phyloP scores from a whole-genome alignment of 345 rosid species.

The Sonneratia alba region DNA sequence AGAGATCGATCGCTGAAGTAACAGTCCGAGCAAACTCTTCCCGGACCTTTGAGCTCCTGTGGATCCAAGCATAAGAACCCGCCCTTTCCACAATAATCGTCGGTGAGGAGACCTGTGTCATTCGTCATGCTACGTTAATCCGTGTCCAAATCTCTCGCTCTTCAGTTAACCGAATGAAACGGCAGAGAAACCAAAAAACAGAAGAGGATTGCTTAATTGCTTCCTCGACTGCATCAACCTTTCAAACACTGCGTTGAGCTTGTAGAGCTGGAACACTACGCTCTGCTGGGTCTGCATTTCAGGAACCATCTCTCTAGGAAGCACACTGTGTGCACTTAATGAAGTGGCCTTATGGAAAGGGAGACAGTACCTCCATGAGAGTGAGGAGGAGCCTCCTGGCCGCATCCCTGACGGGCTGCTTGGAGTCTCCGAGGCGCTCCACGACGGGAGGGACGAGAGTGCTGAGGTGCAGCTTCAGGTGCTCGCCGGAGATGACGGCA shows the following conservation, averaged over 20 bases:
- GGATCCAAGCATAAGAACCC: conserved; percentile 90
- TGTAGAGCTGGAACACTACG: neutral
- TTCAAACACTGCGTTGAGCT: neutral
- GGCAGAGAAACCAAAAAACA: neutral
- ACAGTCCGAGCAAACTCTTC: conserved; percentile 96
- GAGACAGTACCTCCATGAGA: conserved; percentile 78
- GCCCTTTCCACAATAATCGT: conserved; percentile 98
- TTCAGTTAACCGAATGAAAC: neutral
- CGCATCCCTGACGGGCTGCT: conserved; percentile 93
- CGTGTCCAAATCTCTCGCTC: neutral
- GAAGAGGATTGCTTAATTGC: neutral
- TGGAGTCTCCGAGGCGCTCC: conserved; percentile 80
- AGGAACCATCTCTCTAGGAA: neutral
- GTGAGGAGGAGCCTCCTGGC: conserved; percentile 85
- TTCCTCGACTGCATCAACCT: neutral
- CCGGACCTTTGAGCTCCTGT: conserved; percentile 90
- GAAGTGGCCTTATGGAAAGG: neutral
- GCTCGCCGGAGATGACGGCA: conserved; percentile 89
- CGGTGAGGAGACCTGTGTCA: conserved; percentile 83
- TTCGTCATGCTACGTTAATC: neutral
- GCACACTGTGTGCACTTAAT: neutral
- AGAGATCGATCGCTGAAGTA: conserved; percentile 83
- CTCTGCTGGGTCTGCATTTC: neutral
- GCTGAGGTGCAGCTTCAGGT: conserved; percentile 82
- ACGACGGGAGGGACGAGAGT: conserved; percentile 89